Percentiles rank a stretch among this genome's conserved stretches.
Conservation (phyloP, 768 basidiomycete genomes). For the Suillus brevipes region DNA sequence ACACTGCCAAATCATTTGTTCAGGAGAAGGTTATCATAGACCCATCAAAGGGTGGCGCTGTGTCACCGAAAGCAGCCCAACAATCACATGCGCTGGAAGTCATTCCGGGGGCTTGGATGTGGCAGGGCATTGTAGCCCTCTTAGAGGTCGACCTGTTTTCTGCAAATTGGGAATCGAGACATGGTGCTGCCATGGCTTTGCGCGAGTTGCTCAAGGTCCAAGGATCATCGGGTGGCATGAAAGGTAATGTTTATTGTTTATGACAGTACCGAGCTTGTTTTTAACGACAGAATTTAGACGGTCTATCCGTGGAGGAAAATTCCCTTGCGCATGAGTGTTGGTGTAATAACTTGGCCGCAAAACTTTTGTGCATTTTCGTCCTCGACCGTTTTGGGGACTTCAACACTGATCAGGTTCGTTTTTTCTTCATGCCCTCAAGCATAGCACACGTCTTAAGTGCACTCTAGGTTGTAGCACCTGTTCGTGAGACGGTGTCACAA, state of each 20-base stretch:
- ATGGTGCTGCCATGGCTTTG: slow-evolving; percentile 90
- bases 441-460: slow-evolving; percentile 5
- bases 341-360: slow-evolving; percentile 87
- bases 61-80: slow-evolving; percentile 74
- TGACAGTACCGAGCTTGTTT: neutral
- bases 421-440: neutral
- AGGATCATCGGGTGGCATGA: slow-evolving; percentile 81
- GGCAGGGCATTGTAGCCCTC: slow-evolving; percentile 80
- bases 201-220: slow-evolving; percentile 86
- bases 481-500: slow-evolving; percentile 94
- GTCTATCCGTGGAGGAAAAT: slow-evolving; percentile 56
- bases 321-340: slow-evolving; percentile 73
- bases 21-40: slow-evolving; percentile 74
- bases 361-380: slow-evolving; percentile 86
- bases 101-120: slow-evolving; percentile 74
- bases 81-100: slow-evolving; percentile 80
- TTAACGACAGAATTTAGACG: slow-evolving; percentile 41
- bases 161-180: slow-evolving; percentile 88
- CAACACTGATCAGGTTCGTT: slow-evolving; percentile 79
- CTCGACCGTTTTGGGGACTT: slow-evolving; percentile 99
- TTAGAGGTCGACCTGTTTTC: slow-evolving; percentile 84
- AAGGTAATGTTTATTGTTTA: slow-evolving; percentile 44
- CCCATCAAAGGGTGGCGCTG: slow-evolving; percentile 82
- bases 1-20: slow-evolving; percentile 37
- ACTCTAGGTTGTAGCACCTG: slow-evolving; percentile 85